A percentile compares a stretch with the other conserved stretches of the same genome.
phyloP scores from a whole-genome alignment of 768 basidiomycete species.

The Auriculariales sp. region DNA sequence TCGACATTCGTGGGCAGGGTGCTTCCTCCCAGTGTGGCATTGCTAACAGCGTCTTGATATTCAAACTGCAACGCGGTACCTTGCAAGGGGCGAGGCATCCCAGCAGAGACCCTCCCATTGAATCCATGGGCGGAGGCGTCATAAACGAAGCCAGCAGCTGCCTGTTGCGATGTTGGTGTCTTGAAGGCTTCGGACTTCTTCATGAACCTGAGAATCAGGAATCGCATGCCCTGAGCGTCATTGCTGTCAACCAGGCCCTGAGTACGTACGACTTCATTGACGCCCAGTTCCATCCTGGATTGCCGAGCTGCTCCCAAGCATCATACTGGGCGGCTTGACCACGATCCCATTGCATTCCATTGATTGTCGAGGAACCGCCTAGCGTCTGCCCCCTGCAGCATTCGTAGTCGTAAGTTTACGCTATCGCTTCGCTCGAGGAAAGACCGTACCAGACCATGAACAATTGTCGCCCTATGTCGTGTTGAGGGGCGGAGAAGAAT shows the following conservation, averaged over 20 bases:
- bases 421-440: background rate
- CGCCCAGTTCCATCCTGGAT: background rate
- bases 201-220: background rate
- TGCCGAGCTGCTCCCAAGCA: background rate
- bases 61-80: background rate
- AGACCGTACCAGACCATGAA: background rate
- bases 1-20: background rate
- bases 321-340: background rate
- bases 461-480: background rate
- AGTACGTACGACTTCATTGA: background rate
- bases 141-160: background rate
- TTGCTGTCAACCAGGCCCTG: background rate
- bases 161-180: background rate
- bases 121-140: background rate
- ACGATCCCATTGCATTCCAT: slow-evolving; percentile 3
- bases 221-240: no score
- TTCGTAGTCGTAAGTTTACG: background rate
- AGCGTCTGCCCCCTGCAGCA: slow-evolving; percentile 4
- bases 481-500: background rate
- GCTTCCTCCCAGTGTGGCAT: background rate
- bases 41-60: background rate
- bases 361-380: slow-evolving; percentile 5
- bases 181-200: background rate
- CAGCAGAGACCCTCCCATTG: background rate
- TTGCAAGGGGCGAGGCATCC: background rate